phyloP scores from a whole-genome alignment of 352 stramenopile species.

The Ophiocytium majus region DNA sequence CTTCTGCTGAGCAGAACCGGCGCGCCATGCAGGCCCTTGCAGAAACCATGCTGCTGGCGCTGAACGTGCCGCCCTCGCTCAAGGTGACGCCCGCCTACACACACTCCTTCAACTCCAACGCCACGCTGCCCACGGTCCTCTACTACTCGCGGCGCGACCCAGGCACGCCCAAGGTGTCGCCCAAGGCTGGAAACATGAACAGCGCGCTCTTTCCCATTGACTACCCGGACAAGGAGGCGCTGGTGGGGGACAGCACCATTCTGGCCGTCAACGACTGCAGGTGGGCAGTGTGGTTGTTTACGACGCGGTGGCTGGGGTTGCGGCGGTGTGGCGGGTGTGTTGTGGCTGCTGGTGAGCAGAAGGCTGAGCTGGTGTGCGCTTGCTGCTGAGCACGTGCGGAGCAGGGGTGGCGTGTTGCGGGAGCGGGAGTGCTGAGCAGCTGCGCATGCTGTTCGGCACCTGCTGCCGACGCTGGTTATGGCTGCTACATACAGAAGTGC shows the following conservation, averaged over 20 bases:
- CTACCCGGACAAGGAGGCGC: constrained; percentile 32
- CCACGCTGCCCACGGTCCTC: constrained; percentile 25
- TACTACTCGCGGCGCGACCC: constrained; percentile 53
- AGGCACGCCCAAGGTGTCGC: constrained; percentile 53
- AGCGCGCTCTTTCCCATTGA: constrained; percentile 51
- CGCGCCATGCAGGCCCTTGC: not conserved
- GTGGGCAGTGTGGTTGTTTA: no score
- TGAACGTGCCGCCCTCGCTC: constrained; percentile 2
- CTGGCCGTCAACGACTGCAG: constrained; percentile 50
- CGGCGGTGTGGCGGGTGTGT: not conserved
- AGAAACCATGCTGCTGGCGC: not conserved
- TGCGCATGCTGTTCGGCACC: no score
- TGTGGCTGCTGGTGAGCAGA: not conserved
- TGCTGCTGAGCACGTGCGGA: not conserved
- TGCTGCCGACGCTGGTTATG: not conserved
- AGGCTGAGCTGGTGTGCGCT: no score
- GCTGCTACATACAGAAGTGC: not conserved
- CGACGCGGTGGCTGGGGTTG: no score
- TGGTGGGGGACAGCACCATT: constrained; percentile 47
- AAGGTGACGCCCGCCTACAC: constrained; percentile 6
- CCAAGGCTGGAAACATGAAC: constrained; percentile 57
- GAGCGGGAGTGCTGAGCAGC: no score
- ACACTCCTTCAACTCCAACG: not conserved
- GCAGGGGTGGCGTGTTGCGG: not conserved
- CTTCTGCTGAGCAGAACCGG: not conserved